Conservation (phyloP, 768 basidiomycete genomes). For the Punctularia strigosozonata region DNA sequence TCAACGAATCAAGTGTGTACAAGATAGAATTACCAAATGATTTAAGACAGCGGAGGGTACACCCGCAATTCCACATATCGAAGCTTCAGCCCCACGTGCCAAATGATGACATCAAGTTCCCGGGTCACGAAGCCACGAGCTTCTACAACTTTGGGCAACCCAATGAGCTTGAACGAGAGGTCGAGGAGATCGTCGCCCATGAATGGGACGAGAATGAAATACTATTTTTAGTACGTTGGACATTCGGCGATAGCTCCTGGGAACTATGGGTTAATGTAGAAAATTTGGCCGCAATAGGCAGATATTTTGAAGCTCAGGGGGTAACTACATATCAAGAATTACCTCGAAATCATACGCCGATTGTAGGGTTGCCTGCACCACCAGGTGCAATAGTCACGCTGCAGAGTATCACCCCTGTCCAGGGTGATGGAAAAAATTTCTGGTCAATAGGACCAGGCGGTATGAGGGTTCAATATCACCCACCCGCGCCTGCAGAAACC, state of each 20-base stretch:
- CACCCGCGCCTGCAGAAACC: too few relatives aligned
- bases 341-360: too few relatives aligned
- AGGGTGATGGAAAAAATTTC: too few relatives aligned
- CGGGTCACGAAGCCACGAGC: conserved; percentile 12
- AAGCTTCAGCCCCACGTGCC: conserved; percentile 16
- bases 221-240: not conserved
- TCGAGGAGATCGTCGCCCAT: not conserved
- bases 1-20: conserved; percentile 16
- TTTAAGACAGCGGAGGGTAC: conserved; percentile 15
- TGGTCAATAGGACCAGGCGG: too few relatives aligned
- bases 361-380: too few relatives aligned
- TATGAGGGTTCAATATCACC: too few relatives aligned
- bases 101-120: conserved; percentile 25
- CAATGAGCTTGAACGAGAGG: conserved; percentile 21
- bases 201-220: not conserved
- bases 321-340: too few relatives aligned
- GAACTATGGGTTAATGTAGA: too few relatives aligned
- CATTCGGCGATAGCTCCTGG: not conserved
- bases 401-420: too few relatives aligned
- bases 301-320: too few relatives aligned
- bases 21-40: conserved; percentile 18
- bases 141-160: conserved; percentile 25
- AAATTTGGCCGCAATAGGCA: too few relatives aligned
- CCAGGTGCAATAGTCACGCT: too few relatives aligned
- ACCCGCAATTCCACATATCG: conserved; percentile 23